Evolutionary conservation across 1,284 basidiomycete genomes (phyloP).

Genomic region (Trametes versicolor): DNA sequence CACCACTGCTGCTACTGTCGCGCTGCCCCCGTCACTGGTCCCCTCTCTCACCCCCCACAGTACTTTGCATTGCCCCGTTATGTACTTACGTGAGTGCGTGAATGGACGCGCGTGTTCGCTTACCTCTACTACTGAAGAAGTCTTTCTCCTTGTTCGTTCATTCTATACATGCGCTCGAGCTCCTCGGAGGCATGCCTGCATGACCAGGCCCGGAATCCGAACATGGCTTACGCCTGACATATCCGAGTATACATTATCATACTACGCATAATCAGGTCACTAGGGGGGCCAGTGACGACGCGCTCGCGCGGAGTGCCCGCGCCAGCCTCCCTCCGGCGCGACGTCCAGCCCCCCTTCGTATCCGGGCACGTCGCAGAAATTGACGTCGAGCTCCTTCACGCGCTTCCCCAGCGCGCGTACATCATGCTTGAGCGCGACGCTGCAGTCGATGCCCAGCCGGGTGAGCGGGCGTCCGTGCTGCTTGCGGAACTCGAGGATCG

Average conservation of each 20-base stretch:
- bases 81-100: slow-evolving; percentile 5
- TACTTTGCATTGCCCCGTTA: neutral
- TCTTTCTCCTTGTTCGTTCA: neutral
- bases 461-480: neutral
- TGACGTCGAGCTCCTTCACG: slow-evolving; percentile 1
- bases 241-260: too few relatives aligned
- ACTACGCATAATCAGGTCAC: too few relatives aligned
- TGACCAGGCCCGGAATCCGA: too few relatives aligned
- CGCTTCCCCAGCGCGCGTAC: neutral
- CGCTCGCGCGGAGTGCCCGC: neutral
- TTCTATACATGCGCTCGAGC: too few relatives aligned
- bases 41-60: neutral
- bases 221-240: too few relatives aligned
- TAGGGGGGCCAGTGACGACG: neutral
- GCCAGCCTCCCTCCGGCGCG: neutral
- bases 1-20: neutral
- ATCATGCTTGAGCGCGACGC: neutral
- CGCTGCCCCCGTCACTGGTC: neutral
- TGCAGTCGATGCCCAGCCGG: slow-evolving; percentile 2
- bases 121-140: slow-evolving; percentile 2
- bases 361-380: neutral
- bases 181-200: too few relatives aligned
- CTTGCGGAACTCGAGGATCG: neutral
- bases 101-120: slow-evolving; percentile 14
- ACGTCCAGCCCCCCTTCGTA: neutral